These are phyloP conservation scores for Nicotiana undulata DNA, from an alignment of 257 asterid genomes.

Conservation along the genomic window DNA sequence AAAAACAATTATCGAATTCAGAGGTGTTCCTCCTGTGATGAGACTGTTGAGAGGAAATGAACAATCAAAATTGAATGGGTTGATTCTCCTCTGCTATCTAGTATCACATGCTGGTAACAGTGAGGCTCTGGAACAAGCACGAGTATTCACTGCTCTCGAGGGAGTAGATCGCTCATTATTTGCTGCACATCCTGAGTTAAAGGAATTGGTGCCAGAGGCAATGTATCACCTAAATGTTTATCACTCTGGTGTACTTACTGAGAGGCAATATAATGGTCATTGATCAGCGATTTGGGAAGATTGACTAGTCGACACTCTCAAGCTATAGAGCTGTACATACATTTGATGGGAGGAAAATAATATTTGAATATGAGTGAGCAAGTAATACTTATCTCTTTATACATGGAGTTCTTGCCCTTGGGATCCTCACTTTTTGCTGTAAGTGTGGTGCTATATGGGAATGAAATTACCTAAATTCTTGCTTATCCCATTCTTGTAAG, in stretches of 20 bases:
- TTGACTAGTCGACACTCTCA: not conserved
- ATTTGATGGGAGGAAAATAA: not conserved
- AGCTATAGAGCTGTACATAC: not conserved
- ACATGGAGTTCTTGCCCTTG: not conserved
- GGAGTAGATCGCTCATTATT: conserved; percentile 45
- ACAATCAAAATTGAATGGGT: conserved; percentile 36
- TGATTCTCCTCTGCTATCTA: conserved; percentile 61
- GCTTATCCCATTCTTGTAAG: not conserved
- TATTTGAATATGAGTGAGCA: not conserved
- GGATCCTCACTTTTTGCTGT: not conserved
- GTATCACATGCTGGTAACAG: conserved; percentile 64
- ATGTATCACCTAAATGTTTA: conserved; percentile 48
- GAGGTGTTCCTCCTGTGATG: conserved; percentile 44
- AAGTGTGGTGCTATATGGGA: not conserved
- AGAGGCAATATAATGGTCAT: conserved; percentile 24
- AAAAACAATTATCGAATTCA: conserved; percentile 53
- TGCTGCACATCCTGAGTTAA: conserved; percentile 48
- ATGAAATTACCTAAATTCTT: not conserved
- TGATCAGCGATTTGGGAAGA: not conserved
- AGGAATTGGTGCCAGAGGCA: conserved; percentile 49
- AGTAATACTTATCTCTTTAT: not conserved
- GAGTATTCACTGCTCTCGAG: conserved; percentile 46
- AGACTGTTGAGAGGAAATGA: conserved; percentile 55
- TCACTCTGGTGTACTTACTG: conserved; percentile 61
- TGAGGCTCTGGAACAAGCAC: conserved; percentile 51